Percentiles rank a stretch among this genome's conserved stretches.
phyloP scores from a whole-genome alignment of 2,329 filamentous ascomycete genomes.

The Arthrinium phaeospermum region DNA sequence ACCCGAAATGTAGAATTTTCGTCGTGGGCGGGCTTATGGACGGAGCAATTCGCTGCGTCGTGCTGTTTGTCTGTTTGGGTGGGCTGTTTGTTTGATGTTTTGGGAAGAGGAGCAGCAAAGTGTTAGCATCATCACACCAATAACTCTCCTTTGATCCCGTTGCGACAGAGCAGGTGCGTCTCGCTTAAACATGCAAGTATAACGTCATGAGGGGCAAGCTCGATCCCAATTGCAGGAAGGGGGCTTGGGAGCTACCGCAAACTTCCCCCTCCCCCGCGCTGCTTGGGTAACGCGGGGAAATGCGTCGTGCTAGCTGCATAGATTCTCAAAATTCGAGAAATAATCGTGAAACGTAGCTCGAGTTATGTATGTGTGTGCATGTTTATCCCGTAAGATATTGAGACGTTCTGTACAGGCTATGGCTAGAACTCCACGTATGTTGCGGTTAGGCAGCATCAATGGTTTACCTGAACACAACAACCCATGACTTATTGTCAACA shows the following conservation, averaged over 20 bases:
- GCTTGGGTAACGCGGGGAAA: background rate
- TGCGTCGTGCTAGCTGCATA: background rate
- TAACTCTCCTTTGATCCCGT: background rate
- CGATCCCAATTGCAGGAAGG: background rate
- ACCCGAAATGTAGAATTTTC: background rate
- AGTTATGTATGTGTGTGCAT: too few species aligned
- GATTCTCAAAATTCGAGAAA: too few species aligned
- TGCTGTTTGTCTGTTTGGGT: conserved; percentile 2
- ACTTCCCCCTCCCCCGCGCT: background rate
- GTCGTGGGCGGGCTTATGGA: conserved; percentile 8
- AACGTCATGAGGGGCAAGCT: conserved; percentile 20
- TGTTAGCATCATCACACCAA: conserved; percentile 15
- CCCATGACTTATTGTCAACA: too few species aligned
- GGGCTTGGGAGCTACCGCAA: background rate
- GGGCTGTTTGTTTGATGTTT: conserved; percentile 12
- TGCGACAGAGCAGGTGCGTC: background rate
- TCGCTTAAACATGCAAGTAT: conserved; percentile 7
- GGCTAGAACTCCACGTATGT: too few species aligned
- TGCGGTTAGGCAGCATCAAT: too few species aligned
- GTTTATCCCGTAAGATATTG: too few species aligned
- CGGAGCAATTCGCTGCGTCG: background rate
- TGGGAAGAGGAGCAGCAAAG: background rate
- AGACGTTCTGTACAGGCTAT: too few species aligned
- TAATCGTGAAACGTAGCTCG: too few species aligned
- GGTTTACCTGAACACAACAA: too few species aligned